Evolutionary conservation across 306 rosid species (phyloP).

Genomic region (Rubus idaeus): DNA sequence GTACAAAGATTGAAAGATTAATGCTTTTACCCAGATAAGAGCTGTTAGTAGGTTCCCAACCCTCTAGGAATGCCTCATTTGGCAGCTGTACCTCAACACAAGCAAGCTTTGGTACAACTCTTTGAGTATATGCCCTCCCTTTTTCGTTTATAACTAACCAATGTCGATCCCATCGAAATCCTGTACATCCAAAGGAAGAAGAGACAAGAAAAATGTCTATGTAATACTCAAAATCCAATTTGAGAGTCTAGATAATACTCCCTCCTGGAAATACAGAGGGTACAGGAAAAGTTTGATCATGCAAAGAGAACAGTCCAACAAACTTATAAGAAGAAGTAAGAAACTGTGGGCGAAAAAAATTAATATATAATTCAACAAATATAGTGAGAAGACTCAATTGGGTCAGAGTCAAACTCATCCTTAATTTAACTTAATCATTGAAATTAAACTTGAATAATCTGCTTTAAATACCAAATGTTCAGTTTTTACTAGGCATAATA

Average conservation of each 20-base stretch:
- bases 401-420: neutral
- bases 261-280: neutral
- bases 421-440: neutral
- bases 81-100: constrained; percentile 60
- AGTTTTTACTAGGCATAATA: neutral
- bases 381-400: neutral
- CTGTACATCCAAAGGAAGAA: constrained; percentile 34
- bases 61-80: constrained; percentile 52
- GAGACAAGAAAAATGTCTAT: neutral
- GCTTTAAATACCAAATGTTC: neutral
- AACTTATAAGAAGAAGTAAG: neutral
- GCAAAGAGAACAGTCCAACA: neutral
- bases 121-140: constrained; percentile 77
- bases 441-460: neutral
- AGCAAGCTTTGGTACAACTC: constrained; percentile 86
- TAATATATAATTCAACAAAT: neutral
- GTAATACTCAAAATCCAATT: neutral
- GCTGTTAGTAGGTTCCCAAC: constrained; percentile 49
- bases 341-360: neutral
- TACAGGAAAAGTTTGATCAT: neutral
- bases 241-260: neutral
- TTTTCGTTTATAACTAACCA: constrained; percentile 72
- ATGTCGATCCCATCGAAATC: constrained; percentile 83
- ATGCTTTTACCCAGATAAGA: constrained; percentile 56
- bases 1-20: neutral